Evolutionary conservation across 495 filamentous ascomycete genomes (phyloP), one percentile per base, ranked within the genome.

Genomic region (Daldinia vernicosa): DNA sequence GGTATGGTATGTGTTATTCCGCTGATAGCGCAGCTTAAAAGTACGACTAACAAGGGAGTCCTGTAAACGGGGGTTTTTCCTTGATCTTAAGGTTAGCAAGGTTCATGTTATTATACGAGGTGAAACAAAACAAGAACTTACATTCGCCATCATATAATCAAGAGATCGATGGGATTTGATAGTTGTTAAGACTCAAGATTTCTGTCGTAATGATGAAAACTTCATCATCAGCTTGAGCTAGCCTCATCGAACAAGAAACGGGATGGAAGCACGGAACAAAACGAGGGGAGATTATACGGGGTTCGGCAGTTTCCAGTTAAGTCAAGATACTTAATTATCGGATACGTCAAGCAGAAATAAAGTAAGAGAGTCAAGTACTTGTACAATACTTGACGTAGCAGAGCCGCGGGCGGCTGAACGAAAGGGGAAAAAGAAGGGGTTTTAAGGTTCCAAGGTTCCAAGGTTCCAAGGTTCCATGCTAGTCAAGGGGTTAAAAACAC

Each of bases 251-350:
- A 37, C 35, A 69, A 54, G 60, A 69, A 69, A 69, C 60, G 64
- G 28, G 1, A 56, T 52, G 33, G 28, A 53, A 51, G 60, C 30
- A 60, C 67, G 57, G 68, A 66, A 70, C 62, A 65, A 67, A 67
- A 71, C 69, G 58, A 67, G 45, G 59, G 28, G 63, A 63, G 59
- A 67, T 67, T 67, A 66, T 62, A 71, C 63, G 70, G 70, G 70
- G 70, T 43, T 59, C 39, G 47, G 30, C 35, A 30, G 22, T 27
- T 52, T 45, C 17, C 17, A 45, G 8, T 22, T 3, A 45, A 45
- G 40, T 45, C 22, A 45, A 45, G 6, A 45, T 45, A 45, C 40
- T 22, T 45, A 3, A 22, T 9, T 9, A 22, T 45, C 15, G 7
- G 32, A 33, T 22, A 45, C 22, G 22, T 22, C 19, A 45, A 11